These are phyloP conservation scores for Capillidium rhysosporum DNA, from an alignment of 371 early-diverging fungal species.

Conservation along the genomic window DNA sequence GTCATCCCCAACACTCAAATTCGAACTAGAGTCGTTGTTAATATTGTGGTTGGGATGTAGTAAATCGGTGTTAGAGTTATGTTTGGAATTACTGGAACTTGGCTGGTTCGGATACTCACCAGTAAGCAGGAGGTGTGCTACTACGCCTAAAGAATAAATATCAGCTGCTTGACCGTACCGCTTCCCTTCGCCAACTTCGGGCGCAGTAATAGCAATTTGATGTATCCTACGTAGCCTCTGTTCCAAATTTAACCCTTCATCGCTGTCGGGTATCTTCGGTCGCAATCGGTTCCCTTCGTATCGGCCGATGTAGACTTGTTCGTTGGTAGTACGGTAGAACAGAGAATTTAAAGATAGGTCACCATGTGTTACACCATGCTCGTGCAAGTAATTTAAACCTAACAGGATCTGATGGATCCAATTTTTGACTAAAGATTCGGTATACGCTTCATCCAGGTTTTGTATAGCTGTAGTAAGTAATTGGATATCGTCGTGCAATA, in stretches of 20 bases:
- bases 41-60: too few relatives aligned
- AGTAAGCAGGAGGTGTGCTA: background rate
- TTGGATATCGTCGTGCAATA: background rate
- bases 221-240: too few relatives aligned
- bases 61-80: too few relatives aligned
- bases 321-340: background rate
- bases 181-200: background rate
- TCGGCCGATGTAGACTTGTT: background rate
- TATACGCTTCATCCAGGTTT: background rate
- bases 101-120: background rate
- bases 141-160: background rate
- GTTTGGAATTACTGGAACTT: background rate
- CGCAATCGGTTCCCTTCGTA: conserved; percentile 1
- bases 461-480: background rate
- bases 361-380: background rate
- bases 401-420: background rate
- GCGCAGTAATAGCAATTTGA: background rate
- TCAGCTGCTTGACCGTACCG: conserved; percentile 1
- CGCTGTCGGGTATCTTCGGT: background rate
- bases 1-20: too few relatives aligned
- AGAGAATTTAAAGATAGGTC: background rate
- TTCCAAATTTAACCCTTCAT: background rate
- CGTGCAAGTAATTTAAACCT: conserved; percentile 1
- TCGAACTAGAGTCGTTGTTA: too few relatives aligned
- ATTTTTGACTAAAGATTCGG: background rate